Conservation (phyloP, 2,329 filamentous ascomycete genomes). For the Calonectria multiphialidica region DNA sequence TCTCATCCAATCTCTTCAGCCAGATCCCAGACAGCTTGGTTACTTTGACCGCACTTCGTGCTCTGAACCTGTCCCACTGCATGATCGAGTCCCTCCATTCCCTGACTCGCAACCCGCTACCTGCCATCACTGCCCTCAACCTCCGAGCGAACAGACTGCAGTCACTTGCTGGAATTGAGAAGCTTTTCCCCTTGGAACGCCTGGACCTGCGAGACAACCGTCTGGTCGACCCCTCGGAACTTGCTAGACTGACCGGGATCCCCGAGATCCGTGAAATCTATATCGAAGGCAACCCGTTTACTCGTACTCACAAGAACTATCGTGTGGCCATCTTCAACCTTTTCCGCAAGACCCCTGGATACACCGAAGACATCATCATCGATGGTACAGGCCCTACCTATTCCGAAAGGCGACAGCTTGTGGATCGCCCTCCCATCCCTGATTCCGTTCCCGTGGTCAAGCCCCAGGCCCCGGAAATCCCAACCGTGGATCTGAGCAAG, state of each 20-base stretch:
- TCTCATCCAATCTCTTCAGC: constrained; percentile 93
- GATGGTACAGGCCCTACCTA: constrained; percentile 88
- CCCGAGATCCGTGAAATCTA: constrained; percentile 94
- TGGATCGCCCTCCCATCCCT: constrained; percentile 83
- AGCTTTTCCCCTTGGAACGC: constrained; percentile 87
- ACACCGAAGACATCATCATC: constrained; percentile 90
- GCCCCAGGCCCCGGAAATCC: constrained; percentile 72
- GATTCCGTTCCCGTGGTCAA: constrained; percentile 84
- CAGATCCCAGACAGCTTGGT: constrained; percentile 94
- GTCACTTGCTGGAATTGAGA: constrained; percentile 91
- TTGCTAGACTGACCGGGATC: constrained; percentile 89
- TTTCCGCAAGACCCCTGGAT: constrained; percentile 90
- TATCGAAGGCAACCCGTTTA: constrained; percentile 92
- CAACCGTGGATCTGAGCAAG: constrained; percentile 76
- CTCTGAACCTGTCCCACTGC: constrained; percentile 93
- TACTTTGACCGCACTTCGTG: constrained; percentile 86
- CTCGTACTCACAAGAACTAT: constrained; percentile 86
- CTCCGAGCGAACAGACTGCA: constrained; percentile 88
- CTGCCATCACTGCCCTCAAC: constrained; percentile 93
- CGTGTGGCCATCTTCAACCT: constrained; percentile 95
- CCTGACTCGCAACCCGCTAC: constrained; percentile 85
- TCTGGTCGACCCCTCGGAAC: constrained; percentile 89
- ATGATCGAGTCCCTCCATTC: constrained; percentile 98
- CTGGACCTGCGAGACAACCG: constrained; percentile 93
- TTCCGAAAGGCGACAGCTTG: constrained; percentile 84